These are phyloP conservation scores for Aspergillus novofumigatus DNA, from an alignment of 2,329 filamentous ascomycete species.

Conservation along the genomic window DNA sequence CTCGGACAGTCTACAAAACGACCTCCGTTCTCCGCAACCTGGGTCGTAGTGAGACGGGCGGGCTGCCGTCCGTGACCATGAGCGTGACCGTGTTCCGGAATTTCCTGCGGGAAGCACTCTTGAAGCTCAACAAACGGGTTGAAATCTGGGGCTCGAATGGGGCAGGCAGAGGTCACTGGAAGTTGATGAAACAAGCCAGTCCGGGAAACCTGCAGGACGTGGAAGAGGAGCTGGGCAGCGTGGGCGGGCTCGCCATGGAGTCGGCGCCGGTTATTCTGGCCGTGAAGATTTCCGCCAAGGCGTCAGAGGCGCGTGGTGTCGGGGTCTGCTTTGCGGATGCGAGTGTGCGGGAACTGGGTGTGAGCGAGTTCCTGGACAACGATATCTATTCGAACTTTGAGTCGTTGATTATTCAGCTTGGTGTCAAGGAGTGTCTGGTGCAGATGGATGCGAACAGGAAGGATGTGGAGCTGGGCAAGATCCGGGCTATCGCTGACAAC, in stretches of 20 bases:
- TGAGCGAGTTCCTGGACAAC: conserved; percentile 98
- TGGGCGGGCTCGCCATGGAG: conserved; percentile 61
- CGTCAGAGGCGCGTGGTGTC: conserved; percentile 76
- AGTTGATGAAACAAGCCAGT: conserved; percentile 83
- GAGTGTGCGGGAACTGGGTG: conserved; percentile 88
- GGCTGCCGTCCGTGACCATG: conserved; percentile 90
- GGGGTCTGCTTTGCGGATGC: conserved; percentile 98
- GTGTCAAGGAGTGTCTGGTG: conserved; percentile 90
- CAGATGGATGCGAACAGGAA: conserved; percentile 74
- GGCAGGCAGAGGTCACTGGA: conserved; percentile 80
- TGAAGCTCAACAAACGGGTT: conserved; percentile 82
- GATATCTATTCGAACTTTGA: conserved; percentile 98
- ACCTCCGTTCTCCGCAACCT: conserved; percentile 91
- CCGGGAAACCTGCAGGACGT: conserved; percentile 96
- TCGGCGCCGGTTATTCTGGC: conserved; percentile 91
- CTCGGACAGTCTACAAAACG: conserved; percentile 84
- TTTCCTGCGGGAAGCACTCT: conserved; percentile 89
- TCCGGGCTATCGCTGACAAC: conserved; percentile 83
- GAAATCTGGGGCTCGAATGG: conserved; percentile 80
- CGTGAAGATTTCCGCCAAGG: conserved; percentile 87
- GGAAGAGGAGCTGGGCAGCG: conserved; percentile 81
- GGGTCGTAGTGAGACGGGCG: conserved; percentile 77
- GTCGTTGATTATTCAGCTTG: conserved; percentile 90
- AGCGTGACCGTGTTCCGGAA: conserved; percentile 92
- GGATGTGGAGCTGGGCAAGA: conserved; percentile 81